Base-by-base conservation (phyloP, 768 basidiomycete species). In the Mycena metata region DNA sequence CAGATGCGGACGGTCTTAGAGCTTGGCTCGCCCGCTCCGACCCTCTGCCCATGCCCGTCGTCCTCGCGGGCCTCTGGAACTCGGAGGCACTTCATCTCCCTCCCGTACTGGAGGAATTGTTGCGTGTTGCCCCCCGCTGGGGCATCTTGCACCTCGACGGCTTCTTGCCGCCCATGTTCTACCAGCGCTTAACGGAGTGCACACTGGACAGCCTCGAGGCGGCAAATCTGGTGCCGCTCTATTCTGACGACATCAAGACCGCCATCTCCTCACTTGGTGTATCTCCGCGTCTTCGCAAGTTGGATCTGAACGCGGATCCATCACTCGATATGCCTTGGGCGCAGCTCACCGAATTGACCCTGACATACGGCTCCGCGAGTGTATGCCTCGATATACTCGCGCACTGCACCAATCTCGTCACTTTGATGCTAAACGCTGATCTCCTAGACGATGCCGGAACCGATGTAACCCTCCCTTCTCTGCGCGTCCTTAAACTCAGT, bases 1-100 rank as follows among this genome's bases (percentile, higher is more conserved):
- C 10, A 35, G 19, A 57, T 30, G 42, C 5, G 17, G 42, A 57
- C 10, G 41, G 56, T 45, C 19, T 57, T 24, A 23, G 17, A 39
- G 16, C 56, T 15, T 57, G 56, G 56, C 42, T 57, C 16, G 42
- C 42, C 11, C 56, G 56, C 42, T 57, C 56, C 16, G 24, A 21
- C 17, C 56, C 39, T 5, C 52, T 55, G 1, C 13, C 52, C n/a
- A 2, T 41, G 30, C 23, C 41, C 17, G 24, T 57, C 11, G 15
- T 39, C 39, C 39, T 15, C 39, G 11, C 39, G 15, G 39, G 24
- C 36, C 13, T 11, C 4, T 15, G 5, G 12, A 12, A 16, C 15
- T 3, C 5, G 12, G 11, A 10, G 39, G 5, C 15, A 15, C 7
- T 23, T 17, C 8, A 3, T 16, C 30, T 30, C 30, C 30, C 30